A percentile compares a stretch with the other conserved stretches of the same genome.
Conservation (phyloP, 208 protist species). For the Trypanosoma lewisi region DNA sequence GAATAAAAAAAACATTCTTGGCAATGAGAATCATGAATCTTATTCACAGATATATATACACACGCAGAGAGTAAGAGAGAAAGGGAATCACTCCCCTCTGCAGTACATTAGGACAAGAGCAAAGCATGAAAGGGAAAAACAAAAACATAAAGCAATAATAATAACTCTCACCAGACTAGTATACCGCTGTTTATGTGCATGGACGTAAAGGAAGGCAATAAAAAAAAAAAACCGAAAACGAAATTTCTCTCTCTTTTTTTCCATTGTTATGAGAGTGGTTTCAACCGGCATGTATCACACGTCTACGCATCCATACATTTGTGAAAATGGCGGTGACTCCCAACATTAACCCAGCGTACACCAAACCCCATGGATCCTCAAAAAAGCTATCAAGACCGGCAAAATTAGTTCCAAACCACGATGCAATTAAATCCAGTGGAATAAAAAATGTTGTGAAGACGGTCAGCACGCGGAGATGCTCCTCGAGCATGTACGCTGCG, state of each 20-base stretch:
- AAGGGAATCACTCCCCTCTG: no score
- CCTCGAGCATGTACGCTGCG: constrained; percentile 50
- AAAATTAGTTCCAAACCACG: constrained; percentile 47
- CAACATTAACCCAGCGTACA: constrained; percentile 2
- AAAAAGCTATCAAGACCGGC: neutral
- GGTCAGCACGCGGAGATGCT: constrained; percentile 55
- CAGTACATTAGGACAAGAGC: no score
- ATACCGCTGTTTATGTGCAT: neutral
- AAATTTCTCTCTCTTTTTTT: no score
- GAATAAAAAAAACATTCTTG: neutral
- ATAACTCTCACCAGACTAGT: neutral
- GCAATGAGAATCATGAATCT: no score
- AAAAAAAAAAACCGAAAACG: neutral
- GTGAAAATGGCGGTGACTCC: constrained; percentile 15
- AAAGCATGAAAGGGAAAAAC: neutral
- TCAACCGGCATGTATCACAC: neutral
- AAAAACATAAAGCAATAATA: neutral
- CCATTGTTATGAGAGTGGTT: neutral
- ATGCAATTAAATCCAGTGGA: constrained; percentile 53
- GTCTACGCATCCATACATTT: constrained; percentile 21
- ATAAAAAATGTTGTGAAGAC: constrained; percentile 69
- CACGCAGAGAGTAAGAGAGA: no score
- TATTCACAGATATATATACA: no score
- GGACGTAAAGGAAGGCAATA: neutral
- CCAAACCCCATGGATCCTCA: constrained; percentile 4